Conservation (phyloP, 768 basidiomycete species). For the Pleurotus eryngii region DNA sequence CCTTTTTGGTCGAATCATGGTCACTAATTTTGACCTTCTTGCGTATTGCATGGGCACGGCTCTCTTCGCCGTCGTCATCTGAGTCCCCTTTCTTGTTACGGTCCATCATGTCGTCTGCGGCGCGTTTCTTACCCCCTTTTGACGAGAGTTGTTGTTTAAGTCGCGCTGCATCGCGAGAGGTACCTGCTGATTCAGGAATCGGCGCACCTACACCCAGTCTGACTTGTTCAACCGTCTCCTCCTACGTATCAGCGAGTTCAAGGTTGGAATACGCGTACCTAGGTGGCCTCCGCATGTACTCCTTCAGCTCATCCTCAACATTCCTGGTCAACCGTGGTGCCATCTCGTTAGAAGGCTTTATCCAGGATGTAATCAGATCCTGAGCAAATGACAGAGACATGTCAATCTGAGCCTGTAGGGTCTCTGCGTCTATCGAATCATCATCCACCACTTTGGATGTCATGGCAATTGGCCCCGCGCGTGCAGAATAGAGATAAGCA, state of each 20-base stretch:
- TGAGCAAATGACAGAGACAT: constrained; percentile 76
- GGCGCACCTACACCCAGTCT: constrained; percentile 78
- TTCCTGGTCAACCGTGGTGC: constrained; percentile 33
- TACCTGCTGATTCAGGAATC: constrained; percentile 43
- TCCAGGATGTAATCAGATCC: constrained; percentile 73
- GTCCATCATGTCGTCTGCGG: constrained; percentile 36
- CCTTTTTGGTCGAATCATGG: background rate
- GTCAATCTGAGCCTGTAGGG: constrained; percentile 80
- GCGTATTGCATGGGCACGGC: constrained; percentile 51
- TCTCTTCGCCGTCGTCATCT: constrained; percentile 53
- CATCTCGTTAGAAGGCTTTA: constrained; percentile 50
- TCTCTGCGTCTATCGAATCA: constrained; percentile 61
- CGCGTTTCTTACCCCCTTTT: constrained; percentile 41
- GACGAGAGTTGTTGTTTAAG: constrained; percentile 59
- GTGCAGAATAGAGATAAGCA: background rate
- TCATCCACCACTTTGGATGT: constrained; percentile 27
- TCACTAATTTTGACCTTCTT: constrained; percentile 46
- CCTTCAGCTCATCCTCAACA: constrained; percentile 56
- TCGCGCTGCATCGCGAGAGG: constrained; percentile 54
- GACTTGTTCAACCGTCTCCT: background rate
- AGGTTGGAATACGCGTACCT: constrained; percentile 43
- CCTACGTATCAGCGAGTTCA: constrained; percentile 10
- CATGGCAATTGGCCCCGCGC: constrained; percentile 11
- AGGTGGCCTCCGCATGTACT: constrained; percentile 65
- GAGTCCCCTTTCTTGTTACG: constrained; percentile 17